Conservation (phyloP, 2,329 filamentous ascomycete genomes). For the Seiridium cupressi region DNA sequence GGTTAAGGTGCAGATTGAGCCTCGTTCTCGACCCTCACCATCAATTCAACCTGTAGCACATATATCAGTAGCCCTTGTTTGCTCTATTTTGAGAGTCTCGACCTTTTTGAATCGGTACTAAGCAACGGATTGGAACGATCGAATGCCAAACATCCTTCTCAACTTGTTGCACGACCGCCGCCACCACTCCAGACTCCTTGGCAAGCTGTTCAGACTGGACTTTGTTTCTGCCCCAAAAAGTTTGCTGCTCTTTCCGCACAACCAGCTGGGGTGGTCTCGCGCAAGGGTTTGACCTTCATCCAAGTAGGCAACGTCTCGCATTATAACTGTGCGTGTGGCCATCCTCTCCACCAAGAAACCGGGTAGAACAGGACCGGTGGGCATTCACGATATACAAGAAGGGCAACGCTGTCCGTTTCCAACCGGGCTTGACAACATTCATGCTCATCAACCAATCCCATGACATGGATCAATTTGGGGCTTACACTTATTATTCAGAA, state of each 20-base stretch:
- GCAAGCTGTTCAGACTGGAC: background rate
- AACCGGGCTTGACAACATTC: background rate
- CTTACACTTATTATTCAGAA: constrained; percentile 3
- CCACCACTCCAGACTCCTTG: background rate
- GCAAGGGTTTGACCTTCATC: background rate
- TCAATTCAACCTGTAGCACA: too few relatives aligned
- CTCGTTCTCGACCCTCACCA: background rate
- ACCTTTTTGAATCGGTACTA: background rate
- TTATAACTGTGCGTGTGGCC: constrained; percentile 7
- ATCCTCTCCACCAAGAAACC: background rate
- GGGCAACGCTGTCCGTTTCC: background rate
- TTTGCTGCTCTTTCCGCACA: background rate
- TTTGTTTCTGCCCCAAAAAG: background rate
- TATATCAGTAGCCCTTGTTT: background rate
- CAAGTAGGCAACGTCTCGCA: background rate
- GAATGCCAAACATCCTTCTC: background rate
- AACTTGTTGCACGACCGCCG: background rate
- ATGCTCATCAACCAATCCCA: background rate
- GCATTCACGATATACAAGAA: background rate
- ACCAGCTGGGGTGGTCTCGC: background rate
- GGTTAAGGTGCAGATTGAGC: background rate
- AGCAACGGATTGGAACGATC: background rate
- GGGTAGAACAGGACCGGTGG: background rate
- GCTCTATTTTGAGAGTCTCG: background rate
- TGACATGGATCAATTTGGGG: background rate